phyloP scores from a whole-genome alignment of 495 filamentous ascomycete genomes.

The Penicillium macrosclerotiorum region DNA sequence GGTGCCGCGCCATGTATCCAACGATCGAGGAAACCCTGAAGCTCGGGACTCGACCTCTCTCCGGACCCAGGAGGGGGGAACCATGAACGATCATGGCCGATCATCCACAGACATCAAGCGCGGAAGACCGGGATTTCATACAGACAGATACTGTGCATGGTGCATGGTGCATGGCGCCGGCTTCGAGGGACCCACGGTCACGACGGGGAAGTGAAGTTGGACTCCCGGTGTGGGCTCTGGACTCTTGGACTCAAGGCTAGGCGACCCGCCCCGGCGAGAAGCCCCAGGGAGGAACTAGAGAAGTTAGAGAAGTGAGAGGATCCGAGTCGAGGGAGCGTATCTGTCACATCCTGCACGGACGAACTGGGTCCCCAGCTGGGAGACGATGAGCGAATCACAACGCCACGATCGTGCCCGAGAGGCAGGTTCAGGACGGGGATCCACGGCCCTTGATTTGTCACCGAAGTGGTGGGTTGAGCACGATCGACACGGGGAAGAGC shows the following conservation, averaged over 20 bases:
- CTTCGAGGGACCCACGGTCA: constrained; percentile 18
- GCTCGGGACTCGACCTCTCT: constrained; percentile 3
- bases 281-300: constrained; percentile 8
- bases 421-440: constrained; percentile 20
- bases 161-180: constrained; percentile 12
- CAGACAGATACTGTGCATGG: constrained; percentile 29
- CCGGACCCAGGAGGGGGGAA: constrained; percentile 23
- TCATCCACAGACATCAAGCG: constrained; percentile 22
- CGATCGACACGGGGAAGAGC: constrained; percentile 38
- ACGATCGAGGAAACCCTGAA: background rate
- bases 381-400: constrained; percentile 36
- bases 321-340: constrained; percentile 15
- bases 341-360: constrained; percentile 42
- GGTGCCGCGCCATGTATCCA: constrained; percentile 9
- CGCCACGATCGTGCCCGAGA: constrained; percentile 21
- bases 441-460: constrained; percentile 41
- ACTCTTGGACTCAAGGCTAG: too few relatives aligned
- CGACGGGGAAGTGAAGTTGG: constrained; percentile 25
- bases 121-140: constrained; percentile 35
- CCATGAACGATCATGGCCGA: constrained; percentile 24
- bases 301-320: too few relatives aligned
- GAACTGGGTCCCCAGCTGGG: constrained; percentile 8
- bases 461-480: constrained; percentile 28
- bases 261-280: constrained; percentile 11
- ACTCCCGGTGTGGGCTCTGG: constrained; percentile 19